Percentiles rank a stretch among this genome's conserved stretches.
These are phyloP conservation scores for Amanita inopinata DNA, from an alignment of 768 basidiomycete species.

Conservation along the genomic window DNA sequence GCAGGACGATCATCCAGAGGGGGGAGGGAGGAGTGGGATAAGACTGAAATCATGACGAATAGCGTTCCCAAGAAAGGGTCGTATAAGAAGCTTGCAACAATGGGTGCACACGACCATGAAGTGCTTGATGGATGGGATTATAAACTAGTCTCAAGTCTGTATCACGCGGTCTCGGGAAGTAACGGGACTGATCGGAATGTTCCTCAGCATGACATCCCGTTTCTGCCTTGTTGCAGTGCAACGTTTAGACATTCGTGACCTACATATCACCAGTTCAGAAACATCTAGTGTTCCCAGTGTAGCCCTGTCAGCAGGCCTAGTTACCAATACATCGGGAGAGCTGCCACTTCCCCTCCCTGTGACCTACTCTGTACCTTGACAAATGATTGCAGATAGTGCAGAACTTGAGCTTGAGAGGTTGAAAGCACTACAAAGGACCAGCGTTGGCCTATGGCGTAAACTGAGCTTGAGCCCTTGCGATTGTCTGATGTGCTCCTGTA, in stretches of 20 bases:
- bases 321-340: too few species aligned
- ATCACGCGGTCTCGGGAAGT: conserved; percentile 22
- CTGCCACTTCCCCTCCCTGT: too few species aligned
- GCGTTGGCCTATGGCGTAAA: too few species aligned
- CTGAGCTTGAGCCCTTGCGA: too few species aligned
- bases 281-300: too few species aligned
- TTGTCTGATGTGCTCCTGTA: too few species aligned
- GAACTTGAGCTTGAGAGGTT: too few species aligned
- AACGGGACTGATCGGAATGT: conserved; percentile 21
- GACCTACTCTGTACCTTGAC: too few species aligned
- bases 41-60: conserved; percentile 20
- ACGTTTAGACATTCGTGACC: not conserved
- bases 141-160: conserved; percentile 11
- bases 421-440: too few species aligned
- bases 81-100: conserved; percentile 6
- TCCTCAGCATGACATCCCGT: not conserved
- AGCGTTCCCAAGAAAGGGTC: conserved; percentile 1
- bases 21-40: conserved; percentile 13
- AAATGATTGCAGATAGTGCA: too few species aligned
- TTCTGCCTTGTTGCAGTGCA: not conserved
- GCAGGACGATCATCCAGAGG: conserved; percentile 13
- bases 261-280: too few species aligned
- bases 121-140: conserved; percentile 7
- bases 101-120: conserved; percentile 22
- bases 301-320: too few species aligned